A percentile compares a stretch with the other conserved stretches of the same genome.
These are phyloP conservation scores for Pichia sp. DNA, from an alignment of 1,139 yeast species.

Conservation along the genomic window DNA sequence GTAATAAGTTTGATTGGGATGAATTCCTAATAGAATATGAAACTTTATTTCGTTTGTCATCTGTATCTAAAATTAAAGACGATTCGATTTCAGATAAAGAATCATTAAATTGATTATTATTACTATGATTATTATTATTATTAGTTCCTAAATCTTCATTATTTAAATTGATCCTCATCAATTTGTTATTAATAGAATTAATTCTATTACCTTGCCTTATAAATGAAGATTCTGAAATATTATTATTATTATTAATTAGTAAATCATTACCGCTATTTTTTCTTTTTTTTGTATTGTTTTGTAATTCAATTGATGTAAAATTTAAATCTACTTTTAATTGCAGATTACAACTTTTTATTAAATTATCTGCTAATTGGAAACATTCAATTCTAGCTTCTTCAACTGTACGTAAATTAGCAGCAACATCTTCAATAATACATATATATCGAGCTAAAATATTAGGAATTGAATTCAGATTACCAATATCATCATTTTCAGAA, in stretches of 20 bases:
- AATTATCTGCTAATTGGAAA: constrained; percentile 7
- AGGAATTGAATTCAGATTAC: constrained; percentile 6
- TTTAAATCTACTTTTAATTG: constrained; percentile 1
- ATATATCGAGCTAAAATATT: constrained; percentile 11
- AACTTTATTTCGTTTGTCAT: neutral
- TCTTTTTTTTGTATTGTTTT: constrained; percentile 1
- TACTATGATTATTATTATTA: neutral
- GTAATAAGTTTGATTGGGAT: constrained; percentile 4
- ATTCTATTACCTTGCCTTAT: constrained; percentile 15
- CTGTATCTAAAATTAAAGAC: constrained; percentile 11
- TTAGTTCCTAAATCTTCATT: neutral
- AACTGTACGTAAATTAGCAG: constrained; percentile 5
- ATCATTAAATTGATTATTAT: no score
- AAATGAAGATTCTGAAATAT: constrained; percentile 3
- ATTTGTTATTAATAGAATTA: constrained; percentile 15
- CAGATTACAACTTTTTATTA: constrained; percentile 7
- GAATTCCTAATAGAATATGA: neutral
- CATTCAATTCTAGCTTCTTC: constrained; percentile 13
- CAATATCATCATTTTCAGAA: neutral
- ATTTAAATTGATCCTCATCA: constrained; percentile 16
- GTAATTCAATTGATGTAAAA: neutral
- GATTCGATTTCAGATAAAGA: constrained; percentile 14
- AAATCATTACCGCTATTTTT: constrained; percentile 6
- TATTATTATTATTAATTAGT: neutral
- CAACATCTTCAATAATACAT: constrained; percentile 9